Evolutionary conservation across 1,139 yeast genomes (phyloP), one percentile per base, ranked within the genome.

Genomic region (Pneumocystis jirovecii): DNA sequence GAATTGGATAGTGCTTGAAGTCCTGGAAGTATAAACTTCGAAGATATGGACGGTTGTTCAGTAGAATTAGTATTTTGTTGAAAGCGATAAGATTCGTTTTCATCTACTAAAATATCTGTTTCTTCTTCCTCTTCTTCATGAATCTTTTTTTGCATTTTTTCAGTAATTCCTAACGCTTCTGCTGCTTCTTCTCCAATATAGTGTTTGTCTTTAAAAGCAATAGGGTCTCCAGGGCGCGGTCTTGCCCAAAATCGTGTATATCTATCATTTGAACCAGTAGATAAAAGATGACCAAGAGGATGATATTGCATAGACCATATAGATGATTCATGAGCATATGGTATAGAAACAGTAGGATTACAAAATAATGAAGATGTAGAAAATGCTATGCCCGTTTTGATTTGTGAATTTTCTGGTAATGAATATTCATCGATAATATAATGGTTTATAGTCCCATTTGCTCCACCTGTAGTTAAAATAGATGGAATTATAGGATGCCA

Each of bases 221-320:
- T 82, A 0, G 89, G 87, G 76, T 93, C 98, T 70, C 86, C 87
- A 1, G 97, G 97, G 73, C 96, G 80, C 0, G 95, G 87, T 65
- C 98, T 80, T 45, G 93, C 85, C 98, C 98, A 93, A 76, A 93
- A 89, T 68, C 97, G 78, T n/a, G 96, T 89, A 15, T 95, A 85
- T 73, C 95, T 83, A 75, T 93, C 98, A 67, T 95, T 90, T 37
- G 97, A 93, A 0, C 97, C 97, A 19, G 96, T 85, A 68, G 95
- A 86, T 62, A 93, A 79, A 65, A 91, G 79, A 75, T 93, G 97
- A 1, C 98, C 98, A 72, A 89, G 79, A 2, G 97, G 97, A 76
- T 91, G 97, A 73, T 90, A 93, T 70, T 91, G 95, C 68, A 93
- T 76, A 1, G 96, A 84, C 76, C 93, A 90, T 64, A 93, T 85